Evolutionary conservation across 805 yeast species (phyloP), one percentile per base, ranked within the genome.

Genomic region (Alloascoidea africana): DNA sequence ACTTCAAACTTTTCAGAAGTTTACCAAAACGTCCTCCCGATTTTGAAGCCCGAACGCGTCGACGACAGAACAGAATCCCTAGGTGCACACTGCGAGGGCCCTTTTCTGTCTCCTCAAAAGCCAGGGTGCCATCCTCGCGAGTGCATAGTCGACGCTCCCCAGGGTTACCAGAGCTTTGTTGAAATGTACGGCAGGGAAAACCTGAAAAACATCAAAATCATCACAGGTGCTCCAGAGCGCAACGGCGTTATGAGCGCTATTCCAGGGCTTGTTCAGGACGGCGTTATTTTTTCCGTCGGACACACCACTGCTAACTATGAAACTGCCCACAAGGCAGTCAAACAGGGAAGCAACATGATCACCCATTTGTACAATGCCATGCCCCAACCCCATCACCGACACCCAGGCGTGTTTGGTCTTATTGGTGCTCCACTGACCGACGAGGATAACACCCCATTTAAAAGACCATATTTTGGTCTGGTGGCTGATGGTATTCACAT

Each of bases 1-100:
- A 68, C 75, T 4, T 65, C 74, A 3, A 66, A 63, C 32, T 64
- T 62, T 45, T 65, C 68, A 4, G 60, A 63, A 36, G 70, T 67
- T 23, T 72, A 72, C 49, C 50, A 51, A 16, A 62, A 59, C 41
- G 68, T 67, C 6, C 55, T 72, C 38, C 73, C 72, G 4, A 43
- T 60, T 17, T 57, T 68, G 41, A 53, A 53, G 14, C 54, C 56
- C 19, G 50, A 59, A 8, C 50, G 70, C 27, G 44, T 51, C 2
- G 18, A 44, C 23, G 42, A 34, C 18, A 48, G 51, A 13, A 51
- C 54, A 4, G 54, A 50, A 33, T 42, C 41, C 34, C 53, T 72
- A 39, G 78, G 78, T 6, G 73, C 73, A n/a, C 78, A 72, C 47
- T 52, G 67, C 32, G 78, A 72, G 45, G 78, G 78, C 4, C 78